phyloP scores from a whole-genome alignment of 2,329 filamentous ascomycete species.

The Zymoseptoria pseudotritici region DNA sequence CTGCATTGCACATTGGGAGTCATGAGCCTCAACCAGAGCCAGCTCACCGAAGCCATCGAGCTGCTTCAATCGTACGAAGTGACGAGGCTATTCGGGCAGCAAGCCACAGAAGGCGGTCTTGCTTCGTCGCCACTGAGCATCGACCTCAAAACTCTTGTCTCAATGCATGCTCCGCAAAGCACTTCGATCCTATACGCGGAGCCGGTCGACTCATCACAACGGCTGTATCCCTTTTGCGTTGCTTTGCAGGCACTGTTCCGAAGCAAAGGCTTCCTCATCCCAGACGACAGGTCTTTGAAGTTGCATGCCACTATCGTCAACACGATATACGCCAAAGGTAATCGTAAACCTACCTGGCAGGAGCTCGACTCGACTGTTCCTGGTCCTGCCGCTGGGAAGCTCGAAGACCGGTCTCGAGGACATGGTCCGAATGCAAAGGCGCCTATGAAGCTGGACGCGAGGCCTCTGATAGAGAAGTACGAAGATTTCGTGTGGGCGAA shows the following conservation, averaged over 20 bases:
- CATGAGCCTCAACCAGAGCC: constrained; percentile 59
- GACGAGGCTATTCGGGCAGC: constrained; percentile 10
- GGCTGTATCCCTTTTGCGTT: constrained; percentile 52
- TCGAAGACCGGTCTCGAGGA: constrained; percentile 16
- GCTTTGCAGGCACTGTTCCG: constrained; percentile 49
- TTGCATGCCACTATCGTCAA: constrained; percentile 83
- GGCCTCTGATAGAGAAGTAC: constrained; percentile 45
- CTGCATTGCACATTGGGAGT: constrained; percentile 82
- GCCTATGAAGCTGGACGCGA: constrained; percentile 37
- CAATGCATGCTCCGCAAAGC: constrained; percentile 53
- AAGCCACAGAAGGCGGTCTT: neutral
- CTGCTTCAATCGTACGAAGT: constrained; percentile 29
- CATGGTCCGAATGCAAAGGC: constrained; percentile 30
- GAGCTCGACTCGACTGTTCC: neutral
- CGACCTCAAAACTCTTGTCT: constrained; percentile 43
- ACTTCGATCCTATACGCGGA: constrained; percentile 60
- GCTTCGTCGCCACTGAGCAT: constrained; percentile 22
- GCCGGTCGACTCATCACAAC: constrained; percentile 47
- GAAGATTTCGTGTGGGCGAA: constrained; percentile 64
- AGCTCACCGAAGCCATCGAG: constrained; percentile 42
- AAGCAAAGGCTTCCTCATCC: constrained; percentile 48
- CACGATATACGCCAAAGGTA: constrained; percentile 63
- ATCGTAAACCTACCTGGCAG: neutral
- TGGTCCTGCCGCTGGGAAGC: constrained; percentile 2
- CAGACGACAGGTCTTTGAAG: constrained; percentile 57